Percentiles rank a stretch among this genome's conserved stretches.
phyloP scores from a whole-genome alignment of 345 rosid species.

The Carallia brachiata region DNA sequence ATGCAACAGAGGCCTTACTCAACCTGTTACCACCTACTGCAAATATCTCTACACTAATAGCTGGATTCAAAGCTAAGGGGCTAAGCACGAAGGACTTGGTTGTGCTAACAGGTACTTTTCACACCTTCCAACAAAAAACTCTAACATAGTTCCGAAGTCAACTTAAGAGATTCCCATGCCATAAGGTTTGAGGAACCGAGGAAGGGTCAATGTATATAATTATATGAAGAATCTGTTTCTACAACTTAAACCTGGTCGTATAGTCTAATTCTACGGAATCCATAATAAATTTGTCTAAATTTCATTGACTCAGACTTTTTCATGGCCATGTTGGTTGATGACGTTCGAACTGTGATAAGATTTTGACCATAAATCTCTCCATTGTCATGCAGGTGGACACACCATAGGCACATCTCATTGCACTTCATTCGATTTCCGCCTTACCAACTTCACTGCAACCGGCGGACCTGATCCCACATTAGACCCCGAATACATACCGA shows the following conservation, averaged over 20 bases:
- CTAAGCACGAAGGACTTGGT: conserved; percentile 51
- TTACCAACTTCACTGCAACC: conserved; percentile 71
- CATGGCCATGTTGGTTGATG: too few relatives aligned
- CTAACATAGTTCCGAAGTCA: too few relatives aligned
- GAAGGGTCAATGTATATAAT: too few relatives aligned
- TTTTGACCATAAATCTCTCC: not conserved
- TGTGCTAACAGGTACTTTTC: conserved; percentile 49
- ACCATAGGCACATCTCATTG: conserved; percentile 71
- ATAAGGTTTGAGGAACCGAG: too few relatives aligned
- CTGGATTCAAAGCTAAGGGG: conserved; percentile 32
- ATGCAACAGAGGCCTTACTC: conserved; percentile 17
- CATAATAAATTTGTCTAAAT: too few relatives aligned
- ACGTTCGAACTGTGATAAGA: too few relatives aligned
- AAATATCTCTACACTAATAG: conserved; percentile 37
- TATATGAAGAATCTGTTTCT: too few relatives aligned
- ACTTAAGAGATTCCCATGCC: too few relatives aligned
- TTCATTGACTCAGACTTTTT: too few relatives aligned
- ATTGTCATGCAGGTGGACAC: conserved; percentile 45
- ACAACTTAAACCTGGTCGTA: too few relatives aligned
- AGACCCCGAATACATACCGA: conserved; percentile 36
- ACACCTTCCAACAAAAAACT: not conserved
- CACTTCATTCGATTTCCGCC: conserved; percentile 39
- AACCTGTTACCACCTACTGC: conserved; percentile 37
- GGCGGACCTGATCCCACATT: conserved; percentile 51
- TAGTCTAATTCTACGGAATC: too few relatives aligned